Base-by-base conservation (phyloP, 331 rosid species). In the Phaseolus coccineus region DNA sequence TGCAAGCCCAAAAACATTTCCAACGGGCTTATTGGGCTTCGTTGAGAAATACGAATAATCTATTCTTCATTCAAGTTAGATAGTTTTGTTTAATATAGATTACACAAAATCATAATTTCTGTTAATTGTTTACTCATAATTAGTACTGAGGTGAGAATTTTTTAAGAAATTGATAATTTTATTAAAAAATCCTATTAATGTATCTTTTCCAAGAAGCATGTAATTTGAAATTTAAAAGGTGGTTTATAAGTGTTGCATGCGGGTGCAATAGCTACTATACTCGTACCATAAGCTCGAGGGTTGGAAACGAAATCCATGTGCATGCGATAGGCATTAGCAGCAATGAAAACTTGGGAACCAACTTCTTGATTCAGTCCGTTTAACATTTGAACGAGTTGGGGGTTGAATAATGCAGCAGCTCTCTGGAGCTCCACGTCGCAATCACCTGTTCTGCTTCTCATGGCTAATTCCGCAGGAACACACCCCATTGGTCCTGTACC, bases 401-500 rank as follows among this genome's bases (percentile, higher is more conserved):
- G 94, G 79, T 92, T 92, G 86, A 64, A 92, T 57, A 92, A 75
- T 3, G 71, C 5, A 4, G 92, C 88, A 7, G 97, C 96, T 66
- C 88, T 78, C 77, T 89, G 85, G 3, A 92, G 90, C 81, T 90
- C 94, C 0, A 50, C 77, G 4, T 86, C 76, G 6, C 97, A 90
- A 37, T 92, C 83, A 6, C 97, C 97, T 0, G 24, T 82, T 77
- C 64, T 74, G 86, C 94, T 79, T 24, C 82, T 90, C 89, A 42
- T 4, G 0, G 97, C 97, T 79, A 89, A 74, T 80, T 90, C 94
- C 0, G 97, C 92, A 0, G 96, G 97, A 13, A 76, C 97, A 69
- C 97, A 90, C 24, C 96, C 97, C 85, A 92, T 53, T n/a, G 96
- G 94, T 42, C 96, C 96, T 2, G 96, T 92, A 0, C 92, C 90